Base-by-base conservation (phyloP, 495 filamentous ascomycete species). In the Hypoxylon crocopeplum region DNA sequence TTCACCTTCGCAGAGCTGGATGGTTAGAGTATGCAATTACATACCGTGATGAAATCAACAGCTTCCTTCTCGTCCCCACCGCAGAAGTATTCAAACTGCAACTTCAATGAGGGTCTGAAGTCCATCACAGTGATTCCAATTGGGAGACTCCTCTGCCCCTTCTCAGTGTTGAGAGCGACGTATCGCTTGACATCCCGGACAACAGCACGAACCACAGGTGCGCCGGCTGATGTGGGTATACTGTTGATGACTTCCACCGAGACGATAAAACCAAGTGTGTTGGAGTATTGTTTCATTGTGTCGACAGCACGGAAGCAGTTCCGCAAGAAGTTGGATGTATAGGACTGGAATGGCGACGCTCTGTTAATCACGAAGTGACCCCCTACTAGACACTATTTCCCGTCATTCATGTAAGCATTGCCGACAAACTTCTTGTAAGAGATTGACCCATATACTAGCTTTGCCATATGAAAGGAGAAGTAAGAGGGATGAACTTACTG, bases 1-100 rank as follows among this genome's bases (percentile, higher is more conserved):
- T n/a, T n/a, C n/a, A n/a, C n/a, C n/a, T n/a, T n/a, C n/a, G n/a
- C n/a, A n/a, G n/a, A n/a, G n/a, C n/a, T n/a, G n/a, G n/a, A n/a
- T n/a, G n/a, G n/a, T n/a, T n/a, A n/a, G n/a, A 3, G 25, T 10
- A 32, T 12, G 25, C 19, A 30, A 87, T 25, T 86, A 88, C 86
- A 82, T 81, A 90, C 89, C 49, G 86, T 84, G 66, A 90, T 90
- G 77, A 92, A 91, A 65, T 91, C 88, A 48, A 90, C 84, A 8
- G 76, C 65, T n/a, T 80, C 76, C 1, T 70, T 68, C 0, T 62
- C 27, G n/a, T 75, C 64, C n/a, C 82, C 84, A 52, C 87, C 89
- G 74, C 86, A 80, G 69, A 89, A 86, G 74, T 89, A 91, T 56
- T 85, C 74, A 22, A 82, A 86, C 48, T 91, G 74, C 47, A 82